Percentiles rank a stretch among this genome's conserved stretches.
Conservation (phyloP, 23 red algal genomes). For the Gracilaria domingensis region DNA sequence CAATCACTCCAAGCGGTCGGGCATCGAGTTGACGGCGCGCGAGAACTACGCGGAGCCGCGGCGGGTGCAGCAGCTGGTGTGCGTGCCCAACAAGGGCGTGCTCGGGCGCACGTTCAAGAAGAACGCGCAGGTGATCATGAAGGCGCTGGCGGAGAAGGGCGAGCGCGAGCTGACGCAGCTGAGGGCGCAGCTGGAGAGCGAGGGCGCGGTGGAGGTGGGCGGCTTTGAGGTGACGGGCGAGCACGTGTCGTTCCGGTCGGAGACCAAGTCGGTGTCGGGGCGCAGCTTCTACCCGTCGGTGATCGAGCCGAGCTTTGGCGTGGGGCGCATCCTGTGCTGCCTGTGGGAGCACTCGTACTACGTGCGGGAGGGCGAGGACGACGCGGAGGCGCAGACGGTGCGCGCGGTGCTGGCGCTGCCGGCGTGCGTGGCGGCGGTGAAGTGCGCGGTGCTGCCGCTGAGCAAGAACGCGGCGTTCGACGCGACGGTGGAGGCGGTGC, state of each 20-base stretch:
- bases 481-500: slow-evolving; percentile 48
- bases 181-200: slow-evolving; percentile 22
- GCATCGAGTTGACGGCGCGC: slow-evolving; percentile 79
- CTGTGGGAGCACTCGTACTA: slow-evolving; percentile 98
- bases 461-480: slow-evolving; percentile 85
- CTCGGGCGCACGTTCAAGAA: slow-evolving; percentile 86
- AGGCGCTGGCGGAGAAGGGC: slow-evolving; percentile 67
- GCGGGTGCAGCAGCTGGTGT: slow-evolving; percentile 54
- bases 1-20: slow-evolving; percentile 78
- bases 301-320: slow-evolving; percentile 98
- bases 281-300: slow-evolving; percentile 93
- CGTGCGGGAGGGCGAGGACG: slow-evolving; percentile 85
- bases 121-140: slow-evolving; percentile 81
- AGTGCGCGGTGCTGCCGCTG: slow-evolving; percentile 89
- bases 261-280: slow-evolving; percentile 69
- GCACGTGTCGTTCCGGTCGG: slow-evolving; percentile 73
- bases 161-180: slow-evolving; percentile 49
- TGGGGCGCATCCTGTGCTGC: slow-evolving; percentile 95
- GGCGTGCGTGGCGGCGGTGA: slow-evolving; percentile 85
- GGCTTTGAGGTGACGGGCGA: slow-evolving; percentile 56
- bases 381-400: slow-evolving; percentile 59
- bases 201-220: slow-evolving; percentile 43
- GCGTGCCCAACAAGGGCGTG: slow-evolving; percentile 81
- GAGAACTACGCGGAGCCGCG: slow-evolving; percentile 80
- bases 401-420: slow-evolving; percentile 85